Conservation (phyloP, 129 eudicot species). For the Logfia minima region DNA sequence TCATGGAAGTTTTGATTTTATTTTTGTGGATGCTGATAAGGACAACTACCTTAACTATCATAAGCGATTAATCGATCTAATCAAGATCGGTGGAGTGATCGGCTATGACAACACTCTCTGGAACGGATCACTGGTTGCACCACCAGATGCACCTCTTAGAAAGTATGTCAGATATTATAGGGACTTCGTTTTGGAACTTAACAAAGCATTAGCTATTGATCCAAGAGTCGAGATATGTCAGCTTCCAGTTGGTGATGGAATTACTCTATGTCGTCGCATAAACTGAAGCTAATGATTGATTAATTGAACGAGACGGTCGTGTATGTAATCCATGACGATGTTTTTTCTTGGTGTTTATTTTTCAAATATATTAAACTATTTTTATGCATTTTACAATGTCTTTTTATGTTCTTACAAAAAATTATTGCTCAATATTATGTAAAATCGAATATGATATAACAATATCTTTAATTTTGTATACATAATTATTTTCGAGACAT, state of each 20-base stretch:
- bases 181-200: slow-evolving; percentile 46
- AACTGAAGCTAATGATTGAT: slow-evolving; percentile 1
- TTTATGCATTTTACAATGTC: neutral
- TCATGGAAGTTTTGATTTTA: slow-evolving; percentile 54
- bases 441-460: neutral
- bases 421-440: neutral
- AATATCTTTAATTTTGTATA: too few relatives aligned
- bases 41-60: slow-evolving; percentile 50
- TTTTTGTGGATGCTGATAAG: slow-evolving; percentile 58
- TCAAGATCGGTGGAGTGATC: slow-evolving; percentile 40
- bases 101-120: slow-evolving; percentile 42
- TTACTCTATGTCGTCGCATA: slow-evolving; percentile 53
- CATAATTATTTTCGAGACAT: too few relatives aligned
- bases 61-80: slow-evolving; percentile 36
- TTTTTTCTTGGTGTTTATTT: slow-evolving; percentile 4
- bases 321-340: neutral
- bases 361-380: neutral
- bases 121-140: slow-evolving; percentile 48
- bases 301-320: neutral
- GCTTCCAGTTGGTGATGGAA: slow-evolving; percentile 62
- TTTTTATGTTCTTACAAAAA: neutral
- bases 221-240: slow-evolving; percentile 48
- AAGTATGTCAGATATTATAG: slow-evolving; percentile 49
- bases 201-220: slow-evolving; percentile 51
- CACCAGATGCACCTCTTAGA: slow-evolving; percentile 50